phyloP scores from a whole-genome alignment of 2,329 filamentous ascomycete species.

The Beauveria scarabaeidicola region DNA sequence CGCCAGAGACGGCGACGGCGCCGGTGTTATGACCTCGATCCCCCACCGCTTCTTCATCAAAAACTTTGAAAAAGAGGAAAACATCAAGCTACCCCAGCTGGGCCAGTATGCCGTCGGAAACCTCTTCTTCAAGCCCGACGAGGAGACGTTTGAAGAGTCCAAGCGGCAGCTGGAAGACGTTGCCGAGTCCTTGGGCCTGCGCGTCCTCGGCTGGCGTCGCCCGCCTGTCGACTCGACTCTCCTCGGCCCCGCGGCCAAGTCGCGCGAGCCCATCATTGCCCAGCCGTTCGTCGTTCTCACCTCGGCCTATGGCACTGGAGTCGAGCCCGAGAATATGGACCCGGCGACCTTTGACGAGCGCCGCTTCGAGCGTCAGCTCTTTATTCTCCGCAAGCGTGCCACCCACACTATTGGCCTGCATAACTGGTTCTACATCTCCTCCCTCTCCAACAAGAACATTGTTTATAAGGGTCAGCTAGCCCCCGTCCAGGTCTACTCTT shows the following conservation, averaged over 20 bases:
- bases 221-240: slow-evolving; percentile 89
- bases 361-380: slow-evolving; percentile 87
- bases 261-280: slow-evolving; percentile 87
- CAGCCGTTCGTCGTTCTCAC: slow-evolving; percentile 90
- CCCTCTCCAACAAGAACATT: slow-evolving; percentile 94
- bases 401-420: slow-evolving; percentile 91
- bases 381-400: slow-evolving; percentile 86
- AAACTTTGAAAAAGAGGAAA: slow-evolving; percentile 89
- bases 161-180: slow-evolving; percentile 90
- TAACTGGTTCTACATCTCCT: slow-evolving; percentile 99
- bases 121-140: slow-evolving; percentile 96
- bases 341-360: slow-evolving; percentile 73
- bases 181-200: slow-evolving; percentile 76
- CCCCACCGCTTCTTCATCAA: slow-evolving; percentile 98
- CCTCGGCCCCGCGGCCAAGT: slow-evolving; percentile 84
- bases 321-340: slow-evolving; percentile 70
- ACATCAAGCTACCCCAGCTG: slow-evolving; percentile 73
- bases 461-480: slow-evolving; percentile 97
- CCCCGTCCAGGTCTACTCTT: slow-evolving; percentile 92
- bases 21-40: slow-evolving; percentile 98
- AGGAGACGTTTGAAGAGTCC: slow-evolving; percentile 81
- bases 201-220: slow-evolving; percentile 92
- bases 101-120: slow-evolving; percentile 97
- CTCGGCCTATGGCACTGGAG: slow-evolving; percentile 74
- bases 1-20: slow-evolving; percentile 94